phyloP scores from a whole-genome alignment of 768 basidiomycete genomes.

The Calvatia gigantea region DNA sequence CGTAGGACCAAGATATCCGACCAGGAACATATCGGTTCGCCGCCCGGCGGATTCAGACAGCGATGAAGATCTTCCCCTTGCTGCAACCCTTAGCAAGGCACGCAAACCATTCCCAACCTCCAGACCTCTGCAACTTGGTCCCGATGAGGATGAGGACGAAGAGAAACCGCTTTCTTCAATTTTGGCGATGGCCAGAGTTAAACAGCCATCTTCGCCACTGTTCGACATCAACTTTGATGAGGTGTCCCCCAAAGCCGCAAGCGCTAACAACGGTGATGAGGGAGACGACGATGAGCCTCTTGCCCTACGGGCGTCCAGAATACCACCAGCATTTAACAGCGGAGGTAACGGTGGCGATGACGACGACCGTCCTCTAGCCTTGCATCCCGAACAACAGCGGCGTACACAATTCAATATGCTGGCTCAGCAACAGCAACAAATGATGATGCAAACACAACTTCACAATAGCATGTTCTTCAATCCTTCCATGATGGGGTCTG shows the following conservation, averaged over 20 bases:
- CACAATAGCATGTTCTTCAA: conserved; percentile 74
- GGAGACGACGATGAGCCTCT: conserved; percentile 74
- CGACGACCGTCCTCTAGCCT: conserved; percentile 66
- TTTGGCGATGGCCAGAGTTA: conserved; percentile 42
- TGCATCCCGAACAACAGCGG: conserved; percentile 79
- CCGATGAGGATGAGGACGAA: conserved; percentile 54
- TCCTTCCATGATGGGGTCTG: conserved; percentile 63
- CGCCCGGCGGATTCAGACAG: conserved; percentile 47
- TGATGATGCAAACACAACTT: conserved; percentile 77
- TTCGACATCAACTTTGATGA: conserved; percentile 41
- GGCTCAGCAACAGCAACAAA: conserved; percentile 51
- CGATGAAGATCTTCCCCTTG: conserved; percentile 80
- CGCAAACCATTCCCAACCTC: conserved; percentile 37
- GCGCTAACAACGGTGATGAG: conserved; percentile 31
- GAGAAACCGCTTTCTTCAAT: conserved; percentile 68
- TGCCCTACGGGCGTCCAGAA: conserved; percentile 60
- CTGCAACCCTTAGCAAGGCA: conserved; percentile 57
- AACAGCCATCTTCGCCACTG: conserved; percentile 21
- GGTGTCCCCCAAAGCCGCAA: conserved; percentile 11
- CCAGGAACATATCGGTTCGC: conserved; percentile 13
- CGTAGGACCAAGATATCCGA: conserved; percentile 50
- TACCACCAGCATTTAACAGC: conserved; percentile 20
- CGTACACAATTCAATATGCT: conserved; percentile 63
- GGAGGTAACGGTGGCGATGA: conserved; percentile 41
- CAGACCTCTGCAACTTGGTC: conserved; percentile 16